Evolutionary conservation across 495 filamentous ascomycete genomes (phyloP), one percentile per base, ranked within the genome.

Genomic region (Hypoxylon lienhwacheense): DNA sequence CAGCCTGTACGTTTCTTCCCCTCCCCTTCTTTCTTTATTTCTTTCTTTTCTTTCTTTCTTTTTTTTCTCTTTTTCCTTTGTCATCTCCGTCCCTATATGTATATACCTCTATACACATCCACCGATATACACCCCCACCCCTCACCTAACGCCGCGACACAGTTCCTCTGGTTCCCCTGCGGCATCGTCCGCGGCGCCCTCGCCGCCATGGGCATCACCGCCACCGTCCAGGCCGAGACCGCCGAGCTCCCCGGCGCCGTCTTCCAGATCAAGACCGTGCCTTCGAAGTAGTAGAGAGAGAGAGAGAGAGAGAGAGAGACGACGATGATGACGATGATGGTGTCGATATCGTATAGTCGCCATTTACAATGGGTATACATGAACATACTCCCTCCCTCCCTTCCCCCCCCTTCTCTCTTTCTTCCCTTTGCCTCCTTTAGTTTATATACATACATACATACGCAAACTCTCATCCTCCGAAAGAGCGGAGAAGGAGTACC

Each of bases 151-250:
- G 46, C 36, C 19, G n/a, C 5, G 1, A 10, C 4, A 19, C 46
- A 92, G 89, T 96, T 91, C 68, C 79, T 98, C 10, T 96, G 87
- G 85, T 95, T 97, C 67, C 93, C 93, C 4, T 92, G 89, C 61
- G 93, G 93, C 50, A 77, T 98, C 14, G 86, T 98, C 37, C 79
- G 92, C 31, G 93, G 93, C 42, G 89, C 89, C 25, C 75, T 98
- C 15, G 86, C 91, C 7, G 90, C 85, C 43, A 78, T 98, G 79
- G 92, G 93, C 11, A 91, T 98, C 52, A 81, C 87, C 58, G 91
- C 92, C 3, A 91, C 59, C 0, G 93, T 97, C 11, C 88, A 95
- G 62, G 92, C 88, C 8, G 92, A 96, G 73, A 86, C 84, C 12
- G 85, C 75, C 15, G 92, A 92, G 70, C 74, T 97, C 25, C 95